Base-by-base conservation (phyloP, 495 filamentous ascomycete species). In the Penicillium ucsense region DNA sequence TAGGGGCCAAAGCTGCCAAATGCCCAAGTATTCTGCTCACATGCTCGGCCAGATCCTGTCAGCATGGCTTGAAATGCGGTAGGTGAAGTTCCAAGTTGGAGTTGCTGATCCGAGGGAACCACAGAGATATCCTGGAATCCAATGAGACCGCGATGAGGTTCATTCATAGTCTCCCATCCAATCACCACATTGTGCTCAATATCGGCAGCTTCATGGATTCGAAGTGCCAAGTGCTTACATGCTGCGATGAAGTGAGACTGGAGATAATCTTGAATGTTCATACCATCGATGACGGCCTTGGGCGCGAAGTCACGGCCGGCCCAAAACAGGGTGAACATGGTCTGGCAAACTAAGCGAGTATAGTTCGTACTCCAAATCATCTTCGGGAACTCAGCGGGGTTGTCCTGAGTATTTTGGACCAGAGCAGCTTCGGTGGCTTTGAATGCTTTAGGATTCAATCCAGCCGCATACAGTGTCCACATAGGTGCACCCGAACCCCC, bases 321-420 rank as follows among this genome's bases (percentile, higher is more conserved):
- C 65, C 90, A 97, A 68, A 96, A 98, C 32, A 95, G 64, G 0
- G 92, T 95, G 59, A 95, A 97, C 56, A 97, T 90, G 38, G 87
- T 87, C 52, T 88, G 86, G 44, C 87, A 88, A 5, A 84, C 89
- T 29, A 95, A 72, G 36, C 94, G 82, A 40, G 80, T 84, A 57
- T 98, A 98, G 57, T 98, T 97, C 27, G 92, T 98, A 40, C 90
- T 88, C 92, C 92, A 98, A 20, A 95, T 89, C 92, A 98, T 98
- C 67, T 97, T 97, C 3, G 92, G 94, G 59, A 92, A 98, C 3
- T 81, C 75, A 4, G 80, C 81, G 11, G 89, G 88, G 34, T 94
- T 76, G n/a, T 88, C 83, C 56, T 85, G 95, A 0, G 85, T 91
- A 57, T 97, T 98, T 38, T 98, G 92, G 28, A 98, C 91, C 38